These are phyloP conservation scores for Neoboletus subvelutipes DNA, from an alignment of 768 basidiomycete genomes.

Conservation along the genomic window DNA sequence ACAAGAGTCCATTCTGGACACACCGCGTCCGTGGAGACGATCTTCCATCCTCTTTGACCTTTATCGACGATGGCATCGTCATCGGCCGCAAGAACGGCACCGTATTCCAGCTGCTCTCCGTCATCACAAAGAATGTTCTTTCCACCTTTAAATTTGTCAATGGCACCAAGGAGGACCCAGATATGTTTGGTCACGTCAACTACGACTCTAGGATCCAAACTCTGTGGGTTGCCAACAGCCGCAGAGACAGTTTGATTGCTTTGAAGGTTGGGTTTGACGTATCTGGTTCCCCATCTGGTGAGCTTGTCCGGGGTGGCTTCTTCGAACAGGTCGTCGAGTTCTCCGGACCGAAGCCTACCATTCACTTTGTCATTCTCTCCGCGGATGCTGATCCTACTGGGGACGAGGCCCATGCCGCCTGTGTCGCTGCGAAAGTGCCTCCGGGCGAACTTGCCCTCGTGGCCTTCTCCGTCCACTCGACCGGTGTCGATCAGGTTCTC, in stretches of 20 bases:
- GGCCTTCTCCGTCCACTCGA: slow-evolving; percentile 85
- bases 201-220: slow-evolving; percentile 86
- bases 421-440: slow-evolving; percentile 75
- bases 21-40: slow-evolving; percentile 80
- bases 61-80: slow-evolving; percentile 84
- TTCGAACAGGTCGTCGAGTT: slow-evolving; percentile 87
- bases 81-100: slow-evolving; percentile 85
- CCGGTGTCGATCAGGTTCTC: slow-evolving; percentile 86
- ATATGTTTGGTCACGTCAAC: slow-evolving; percentile 87
- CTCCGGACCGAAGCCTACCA: slow-evolving; percentile 77
- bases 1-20: slow-evolving; percentile 71
- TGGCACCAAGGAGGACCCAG: slow-evolving; percentile 64
- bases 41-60: slow-evolving; percentile 76
- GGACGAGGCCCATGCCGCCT: slow-evolving; percentile 81
- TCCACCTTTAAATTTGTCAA: slow-evolving; percentile 81
- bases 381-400: slow-evolving; percentile 81
- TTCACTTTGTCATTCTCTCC: slow-evolving; percentile 86
- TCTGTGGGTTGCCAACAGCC: slow-evolving; percentile 84
- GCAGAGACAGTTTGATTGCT: slow-evolving; percentile 81
- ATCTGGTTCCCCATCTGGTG: slow-evolving; percentile 54
- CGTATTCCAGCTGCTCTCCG: slow-evolving; percentile 78
- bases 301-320: slow-evolving; percentile 62
- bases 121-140: slow-evolving; percentile 66
- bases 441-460: slow-evolving; percentile 78
- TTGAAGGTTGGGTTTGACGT: slow-evolving; percentile 69